Evolutionary conservation across 305 asterid species (phyloP).

Genomic region (Rubia tinctorum): DNA sequence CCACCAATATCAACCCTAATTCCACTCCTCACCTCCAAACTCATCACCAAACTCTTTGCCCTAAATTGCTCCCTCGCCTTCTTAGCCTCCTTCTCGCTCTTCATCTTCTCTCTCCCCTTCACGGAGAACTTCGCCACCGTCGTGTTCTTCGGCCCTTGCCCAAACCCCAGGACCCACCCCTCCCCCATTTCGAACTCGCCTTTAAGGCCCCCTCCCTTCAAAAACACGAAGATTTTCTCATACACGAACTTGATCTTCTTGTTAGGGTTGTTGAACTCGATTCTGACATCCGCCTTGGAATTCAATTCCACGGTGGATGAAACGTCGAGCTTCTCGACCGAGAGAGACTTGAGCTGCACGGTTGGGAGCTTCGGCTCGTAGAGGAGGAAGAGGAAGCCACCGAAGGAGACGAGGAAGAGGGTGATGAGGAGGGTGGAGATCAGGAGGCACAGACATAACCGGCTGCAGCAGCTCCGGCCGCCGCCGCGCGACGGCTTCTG

Average conservation of each 20-base stretch:
- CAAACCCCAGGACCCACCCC: slow-evolving; percentile 36
- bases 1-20: slow-evolving; percentile 31
- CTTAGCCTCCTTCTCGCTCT: slow-evolving; percentile 23
- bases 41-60: slow-evolving; percentile 37
- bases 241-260: slow-evolving; percentile 32
- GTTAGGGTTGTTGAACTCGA: slow-evolving; percentile 43
- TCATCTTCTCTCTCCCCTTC: slow-evolving; percentile 15
- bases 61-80: slow-evolving; percentile 27
- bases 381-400: slow-evolving; percentile 38
- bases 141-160: slow-evolving; percentile 28
- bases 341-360: slow-evolving; percentile 37
- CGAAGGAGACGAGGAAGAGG: slow-evolving; percentile 22
- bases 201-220: slow-evolving; percentile 15
- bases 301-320: slow-evolving; percentile 31
- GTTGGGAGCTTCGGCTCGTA: slow-evolving; percentile 55
- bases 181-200: slow-evolving; percentile 34
- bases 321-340: slow-evolving; percentile 31
- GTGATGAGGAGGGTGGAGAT: slow-evolving; percentile 15
- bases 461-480: slow-evolving; percentile 32
- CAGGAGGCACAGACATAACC: slow-evolving; percentile 40
- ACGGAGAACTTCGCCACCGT: slow-evolving; percentile 29
- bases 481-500: slow-evolving; percentile 12
- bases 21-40: slow-evolving; percentile 33
- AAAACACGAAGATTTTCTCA: slow-evolving; percentile 19
- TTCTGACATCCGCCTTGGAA: slow-evolving; percentile 18